A percentile compares a stretch with the other conserved stretches of the same genome.
Evolutionary conservation across 306 rosid genomes (phyloP).

Genomic region (Inga oerstediana): DNA sequence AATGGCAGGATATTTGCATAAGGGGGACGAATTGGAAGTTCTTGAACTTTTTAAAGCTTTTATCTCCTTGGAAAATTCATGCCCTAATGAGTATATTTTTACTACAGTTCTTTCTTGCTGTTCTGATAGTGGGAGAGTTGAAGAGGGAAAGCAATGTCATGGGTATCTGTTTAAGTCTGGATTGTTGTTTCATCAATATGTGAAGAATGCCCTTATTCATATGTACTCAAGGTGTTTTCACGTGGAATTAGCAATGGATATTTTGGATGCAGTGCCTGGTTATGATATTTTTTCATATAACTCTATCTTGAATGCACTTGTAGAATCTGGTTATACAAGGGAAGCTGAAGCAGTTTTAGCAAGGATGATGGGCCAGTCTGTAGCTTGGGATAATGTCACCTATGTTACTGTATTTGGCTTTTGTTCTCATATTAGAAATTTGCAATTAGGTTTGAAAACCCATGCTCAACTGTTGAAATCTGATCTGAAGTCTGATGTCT

Average conservation of each 20-base stretch:
- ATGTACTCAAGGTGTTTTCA: constrained; percentile 2
- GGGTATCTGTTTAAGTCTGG: neutral
- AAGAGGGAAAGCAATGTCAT: neutral
- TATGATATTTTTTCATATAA: neutral
- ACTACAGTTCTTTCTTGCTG: neutral
- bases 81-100: neutral
- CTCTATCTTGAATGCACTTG: neutral
- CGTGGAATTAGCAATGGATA: neutral
- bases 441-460: constrained; percentile 56
- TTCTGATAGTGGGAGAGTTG: neutral
- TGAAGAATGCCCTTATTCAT: neutral
- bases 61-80: neutral
- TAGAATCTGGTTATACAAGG: neutral
- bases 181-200: neutral
- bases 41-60: neutral
- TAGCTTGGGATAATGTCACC: constrained; percentile 60
- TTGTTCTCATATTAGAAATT: constrained; percentile 53
- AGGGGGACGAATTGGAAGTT: constrained; percentile 31
- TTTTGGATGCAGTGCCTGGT: neutral
- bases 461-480: constrained; percentile 55
- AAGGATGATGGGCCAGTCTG: constrained; percentile 46
- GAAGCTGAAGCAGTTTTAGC: constrained; percentile 38
- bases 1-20: constrained; percentile 63
- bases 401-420: constrained; percentile 56
- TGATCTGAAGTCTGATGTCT: constrained; percentile 45